Evolutionary conservation across 345 rosid species (phyloP).

Genomic region (Moricandia arvensis): DNA sequence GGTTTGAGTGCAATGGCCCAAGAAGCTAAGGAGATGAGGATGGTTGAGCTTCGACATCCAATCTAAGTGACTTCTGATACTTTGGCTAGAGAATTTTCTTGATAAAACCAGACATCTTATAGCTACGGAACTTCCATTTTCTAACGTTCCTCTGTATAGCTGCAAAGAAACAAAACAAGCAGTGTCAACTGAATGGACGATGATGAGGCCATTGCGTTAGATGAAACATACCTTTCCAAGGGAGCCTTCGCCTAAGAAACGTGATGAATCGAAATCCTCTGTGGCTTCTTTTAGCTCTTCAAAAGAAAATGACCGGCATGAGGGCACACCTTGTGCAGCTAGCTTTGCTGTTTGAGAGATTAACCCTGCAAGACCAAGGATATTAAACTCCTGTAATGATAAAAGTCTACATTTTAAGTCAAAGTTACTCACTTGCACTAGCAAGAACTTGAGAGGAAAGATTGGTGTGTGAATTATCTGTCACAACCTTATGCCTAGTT

Average conservation of each 20-base stretch:
- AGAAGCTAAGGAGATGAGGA: constrained; percentile 77
- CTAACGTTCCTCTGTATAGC: constrained; percentile 85
- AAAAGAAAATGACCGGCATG: constrained; percentile 51
- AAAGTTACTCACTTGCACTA: constrained; percentile 75
- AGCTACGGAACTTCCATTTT: constrained; percentile 69
- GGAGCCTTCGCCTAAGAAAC: constrained; percentile 75
- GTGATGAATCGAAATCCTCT: constrained; percentile 58
- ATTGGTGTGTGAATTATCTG: constrained; percentile 49
- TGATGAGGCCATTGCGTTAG: constrained; percentile 8
- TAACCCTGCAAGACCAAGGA: constrained; percentile 53
- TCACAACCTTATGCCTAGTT: constrained; percentile 54
- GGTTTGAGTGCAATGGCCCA: constrained; percentile 78
- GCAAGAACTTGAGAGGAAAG: constrained; percentile 80
- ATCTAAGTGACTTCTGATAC: constrained; percentile 67
- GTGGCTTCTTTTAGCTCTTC: constrained; percentile 91
- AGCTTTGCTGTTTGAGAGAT: constrained; percentile 75
- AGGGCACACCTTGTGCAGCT: constrained; percentile 59
- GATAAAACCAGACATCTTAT: constrained; percentile 57
- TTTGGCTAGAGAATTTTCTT: constrained; percentile 72
- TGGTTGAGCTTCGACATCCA: constrained; percentile 84
- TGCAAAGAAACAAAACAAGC: constrained; percentile 39
- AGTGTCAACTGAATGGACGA: constrained; percentile 3
- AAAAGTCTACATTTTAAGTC: neutral
- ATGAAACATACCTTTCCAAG: constrained; percentile 66
- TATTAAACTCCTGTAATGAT: neutral